Conservation (phyloP, 306 rosid species). For the Casuarina cunninghamiana region DNA sequence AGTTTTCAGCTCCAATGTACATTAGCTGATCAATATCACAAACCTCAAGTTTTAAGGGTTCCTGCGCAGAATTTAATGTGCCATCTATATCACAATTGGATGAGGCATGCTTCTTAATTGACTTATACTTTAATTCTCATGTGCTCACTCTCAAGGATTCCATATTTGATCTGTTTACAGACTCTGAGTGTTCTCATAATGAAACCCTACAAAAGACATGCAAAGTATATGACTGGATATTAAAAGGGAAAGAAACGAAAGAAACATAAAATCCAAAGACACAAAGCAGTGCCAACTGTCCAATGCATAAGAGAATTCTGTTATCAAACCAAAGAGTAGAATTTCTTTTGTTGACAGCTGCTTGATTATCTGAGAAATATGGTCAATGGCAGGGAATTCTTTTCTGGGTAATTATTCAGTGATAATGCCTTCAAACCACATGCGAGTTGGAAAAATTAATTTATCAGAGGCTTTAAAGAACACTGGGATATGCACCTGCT, state of each 20-base stretch:
- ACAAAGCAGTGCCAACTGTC: not conserved
- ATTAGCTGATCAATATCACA: not conserved
- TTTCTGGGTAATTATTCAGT: not conserved
- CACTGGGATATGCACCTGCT: not conserved
- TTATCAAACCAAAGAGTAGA: not conserved
- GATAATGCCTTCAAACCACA: constrained; percentile 5
- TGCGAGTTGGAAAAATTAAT: constrained; percentile 5
- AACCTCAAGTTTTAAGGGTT: not conserved
- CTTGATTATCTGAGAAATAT: not conserved
- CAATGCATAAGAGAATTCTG: not conserved
- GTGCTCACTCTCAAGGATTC: not conserved
- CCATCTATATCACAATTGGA: constrained; percentile 7
- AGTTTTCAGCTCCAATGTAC: not conserved
- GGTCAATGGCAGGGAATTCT: constrained; percentile 2
- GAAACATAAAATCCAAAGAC: not conserved
- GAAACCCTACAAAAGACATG: not conserved
- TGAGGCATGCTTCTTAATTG: not conserved
- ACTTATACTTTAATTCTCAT: not conserved
- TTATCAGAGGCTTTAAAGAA: not conserved
- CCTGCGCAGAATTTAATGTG: constrained; percentile 6
- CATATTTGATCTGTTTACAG: constrained; percentile 4
- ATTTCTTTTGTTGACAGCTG: not conserved
- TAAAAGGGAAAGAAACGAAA: not conserved
- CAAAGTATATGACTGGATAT: not conserved
- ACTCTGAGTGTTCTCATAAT: constrained; percentile 1